phyloP scores from a whole-genome alignment of 306 rosid species.

The Pueraria montana region DNA sequence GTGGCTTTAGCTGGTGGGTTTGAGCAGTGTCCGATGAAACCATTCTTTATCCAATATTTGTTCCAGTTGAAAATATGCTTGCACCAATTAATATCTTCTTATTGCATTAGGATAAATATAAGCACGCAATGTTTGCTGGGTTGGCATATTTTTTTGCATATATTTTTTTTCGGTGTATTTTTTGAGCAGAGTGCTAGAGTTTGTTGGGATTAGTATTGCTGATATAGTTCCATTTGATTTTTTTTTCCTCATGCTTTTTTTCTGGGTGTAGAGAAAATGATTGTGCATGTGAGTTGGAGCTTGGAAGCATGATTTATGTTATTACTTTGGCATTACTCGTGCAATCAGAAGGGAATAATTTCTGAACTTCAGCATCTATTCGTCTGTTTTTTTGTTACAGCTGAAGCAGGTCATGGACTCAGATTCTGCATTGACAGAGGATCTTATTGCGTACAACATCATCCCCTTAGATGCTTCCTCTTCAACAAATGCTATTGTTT shows the following conservation, averaged over 20 bases:
- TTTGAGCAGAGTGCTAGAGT: conserved; percentile 1
- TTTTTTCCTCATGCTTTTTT: not conserved
- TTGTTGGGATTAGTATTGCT: not conserved
- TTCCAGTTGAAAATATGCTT: not conserved
- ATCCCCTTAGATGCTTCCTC: conserved; percentile 87
- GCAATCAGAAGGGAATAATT: not conserved
- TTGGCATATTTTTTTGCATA: not conserved
- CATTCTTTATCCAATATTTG: not conserved
- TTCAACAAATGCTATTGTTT: conserved; percentile 71
- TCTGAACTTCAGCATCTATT: conserved; percentile 24
- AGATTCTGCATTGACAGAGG: conserved; percentile 92
- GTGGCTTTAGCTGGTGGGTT: not conserved
- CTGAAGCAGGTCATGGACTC: conserved; percentile 81
- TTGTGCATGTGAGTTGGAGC: not conserved
- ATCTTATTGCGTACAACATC: conserved; percentile 88
- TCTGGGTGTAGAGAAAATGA: conserved; percentile 5
- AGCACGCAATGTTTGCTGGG: conserved; percentile 5
- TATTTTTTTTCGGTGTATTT: not conserved
- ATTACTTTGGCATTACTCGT: not conserved
- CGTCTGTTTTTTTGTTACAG: conserved; percentile 60
- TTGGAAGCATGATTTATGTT: conserved; percentile 11
- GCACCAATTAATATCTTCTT: not conserved
- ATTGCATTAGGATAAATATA: not conserved
- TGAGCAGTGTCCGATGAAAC: not conserved
- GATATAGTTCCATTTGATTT: not conserved